These are phyloP conservation scores for Diaporthe amygdali DNA, from an alignment of 2,329 filamentous ascomycete species.

Conservation along the genomic window DNA sequence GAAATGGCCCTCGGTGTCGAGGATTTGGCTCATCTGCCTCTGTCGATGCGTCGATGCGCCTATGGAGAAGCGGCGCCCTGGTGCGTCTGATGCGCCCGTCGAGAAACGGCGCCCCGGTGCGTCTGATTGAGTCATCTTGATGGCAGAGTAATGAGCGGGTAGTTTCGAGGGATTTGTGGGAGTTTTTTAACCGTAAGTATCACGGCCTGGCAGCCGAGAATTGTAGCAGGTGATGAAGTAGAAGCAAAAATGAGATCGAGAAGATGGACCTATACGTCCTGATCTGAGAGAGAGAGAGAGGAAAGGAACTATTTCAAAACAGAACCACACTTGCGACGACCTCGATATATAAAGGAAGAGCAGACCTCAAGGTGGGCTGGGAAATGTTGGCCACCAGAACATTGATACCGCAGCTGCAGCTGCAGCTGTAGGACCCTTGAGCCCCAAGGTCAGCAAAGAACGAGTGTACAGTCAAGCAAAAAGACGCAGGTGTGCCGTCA, in stretches of 20 bases:
- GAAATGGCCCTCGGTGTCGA: slow-evolving; percentile 48
- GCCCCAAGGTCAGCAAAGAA: background rate
- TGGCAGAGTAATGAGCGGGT: background rate
- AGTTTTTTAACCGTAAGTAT: background rate
- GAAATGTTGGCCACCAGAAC: background rate
- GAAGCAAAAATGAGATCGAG: background rate
- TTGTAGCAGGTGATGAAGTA: background rate
- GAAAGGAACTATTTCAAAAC: background rate
- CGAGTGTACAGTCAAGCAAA: background rate
- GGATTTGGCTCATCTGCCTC: slow-evolving; percentile 50
- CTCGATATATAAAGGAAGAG: background rate
- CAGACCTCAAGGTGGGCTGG: background rate
- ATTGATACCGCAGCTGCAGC: too few species aligned
- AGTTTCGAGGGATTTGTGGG: background rate
- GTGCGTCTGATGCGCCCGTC: slow-evolving; percentile 26
- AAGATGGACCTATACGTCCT: background rate
- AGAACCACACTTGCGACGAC: background rate
- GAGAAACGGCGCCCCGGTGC: background rate
- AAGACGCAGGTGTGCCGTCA: background rate
- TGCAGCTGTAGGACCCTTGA: background rate
- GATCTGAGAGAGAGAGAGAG: background rate
- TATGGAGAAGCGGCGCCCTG: slow-evolving; percentile 47
- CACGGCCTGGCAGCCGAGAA: background rate
- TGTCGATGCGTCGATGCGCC: slow-evolving; percentile 51
- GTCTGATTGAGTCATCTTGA: background rate